Conservation (phyloP, 306 rosid genomes). For the Quercus wislizeni region DNA sequence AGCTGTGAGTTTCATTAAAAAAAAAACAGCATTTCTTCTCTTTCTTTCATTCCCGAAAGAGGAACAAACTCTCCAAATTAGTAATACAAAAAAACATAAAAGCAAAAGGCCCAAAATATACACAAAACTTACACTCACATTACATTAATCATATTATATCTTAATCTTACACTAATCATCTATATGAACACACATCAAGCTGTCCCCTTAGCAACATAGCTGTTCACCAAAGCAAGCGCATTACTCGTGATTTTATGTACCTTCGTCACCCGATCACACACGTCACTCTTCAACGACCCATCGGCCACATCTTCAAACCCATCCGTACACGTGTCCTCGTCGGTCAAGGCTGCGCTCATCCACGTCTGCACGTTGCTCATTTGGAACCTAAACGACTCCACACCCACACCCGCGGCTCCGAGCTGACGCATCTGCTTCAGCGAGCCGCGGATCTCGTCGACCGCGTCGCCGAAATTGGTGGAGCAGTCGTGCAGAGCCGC, state of each 20-base stretch:
- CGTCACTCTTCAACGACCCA: conserved; percentile 52
- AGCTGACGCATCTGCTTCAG: conserved; percentile 80
- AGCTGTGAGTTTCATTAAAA: not conserved
- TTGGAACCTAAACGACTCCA: conserved; percentile 60
- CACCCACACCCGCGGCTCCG: conserved; percentile 32
- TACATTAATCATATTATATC: not conserved
- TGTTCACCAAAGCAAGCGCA: conserved; percentile 82
- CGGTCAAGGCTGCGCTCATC: conserved; percentile 99
- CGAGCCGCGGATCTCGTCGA: conserved; percentile 80
- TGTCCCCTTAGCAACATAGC: conserved; percentile 47
- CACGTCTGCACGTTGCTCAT: conserved; percentile 99
- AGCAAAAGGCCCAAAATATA: not conserved
- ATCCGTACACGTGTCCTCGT: conserved; percentile 94
- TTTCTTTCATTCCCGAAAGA: not conserved
- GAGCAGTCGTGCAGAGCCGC: conserved; percentile 84
- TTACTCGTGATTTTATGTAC: conserved; percentile 84
- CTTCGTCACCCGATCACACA: conserved; percentile 38
- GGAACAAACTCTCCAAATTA: not conserved
- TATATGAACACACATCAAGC: conserved; percentile 22
- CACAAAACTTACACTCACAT: not conserved
- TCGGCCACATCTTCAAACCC: conserved; percentile 73
- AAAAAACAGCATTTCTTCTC: not conserved
- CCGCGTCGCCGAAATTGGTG: conserved; percentile 81
- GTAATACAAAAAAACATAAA: not conserved
- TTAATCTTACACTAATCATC: not conserved